Percentiles rank a stretch among this genome's conserved stretches.
phyloP scores from a whole-genome alignment of 2,329 filamentous ascomycete species.

The Fusarium brachygibbosum region DNA sequence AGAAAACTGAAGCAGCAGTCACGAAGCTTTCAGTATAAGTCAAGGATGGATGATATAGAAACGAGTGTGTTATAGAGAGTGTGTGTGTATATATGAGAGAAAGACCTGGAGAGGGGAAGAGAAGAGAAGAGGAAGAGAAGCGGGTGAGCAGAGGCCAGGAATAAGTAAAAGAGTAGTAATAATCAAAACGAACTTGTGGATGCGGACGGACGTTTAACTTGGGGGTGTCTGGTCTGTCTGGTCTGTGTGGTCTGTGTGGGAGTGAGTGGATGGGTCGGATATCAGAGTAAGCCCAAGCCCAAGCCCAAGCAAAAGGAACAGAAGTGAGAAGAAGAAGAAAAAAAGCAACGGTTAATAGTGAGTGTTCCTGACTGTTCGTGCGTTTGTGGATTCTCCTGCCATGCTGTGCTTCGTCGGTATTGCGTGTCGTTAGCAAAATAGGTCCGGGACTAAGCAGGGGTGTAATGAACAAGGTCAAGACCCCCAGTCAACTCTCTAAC shows the following conservation, averaged over 20 bases:
- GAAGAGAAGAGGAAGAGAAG: constrained; percentile 9
- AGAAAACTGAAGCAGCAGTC: constrained; percentile 18
- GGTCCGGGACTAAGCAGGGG: constrained; percentile 32
- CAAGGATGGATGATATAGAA: constrained; percentile 33
- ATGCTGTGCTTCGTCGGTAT: constrained; percentile 17
- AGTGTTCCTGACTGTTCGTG: constrained; percentile 26
- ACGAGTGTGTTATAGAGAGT: constrained; percentile 18
- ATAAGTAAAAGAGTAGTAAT: constrained; percentile 42
- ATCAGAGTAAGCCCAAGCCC: constrained; percentile 24
- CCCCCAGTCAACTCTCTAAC: constrained; percentile 40
- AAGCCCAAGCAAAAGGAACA: not conserved
- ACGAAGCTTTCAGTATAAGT: constrained; percentile 23
- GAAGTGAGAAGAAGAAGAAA: constrained; percentile 1
- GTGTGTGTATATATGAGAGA: not conserved
- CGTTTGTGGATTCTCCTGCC: not conserved
- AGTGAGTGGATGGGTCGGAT: constrained; percentile 18
- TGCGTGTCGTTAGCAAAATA: constrained; percentile 37
- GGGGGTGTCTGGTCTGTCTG: constrained; percentile 8
- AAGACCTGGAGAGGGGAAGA: constrained; percentile 37
- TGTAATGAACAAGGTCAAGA: constrained; percentile 13
- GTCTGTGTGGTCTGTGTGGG: constrained; percentile 23
- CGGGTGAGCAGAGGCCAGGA: constrained; percentile 34
- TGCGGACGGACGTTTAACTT: constrained; percentile 21
- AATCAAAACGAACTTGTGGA: constrained; percentile 46
- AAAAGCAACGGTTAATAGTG: constrained; percentile 37